A percentile compares a stretch with the other conserved stretches of the same genome.
phyloP scores from a whole-genome alignment of 2,329 filamentous ascomycete species.

The Fusarium sp. region DNA sequence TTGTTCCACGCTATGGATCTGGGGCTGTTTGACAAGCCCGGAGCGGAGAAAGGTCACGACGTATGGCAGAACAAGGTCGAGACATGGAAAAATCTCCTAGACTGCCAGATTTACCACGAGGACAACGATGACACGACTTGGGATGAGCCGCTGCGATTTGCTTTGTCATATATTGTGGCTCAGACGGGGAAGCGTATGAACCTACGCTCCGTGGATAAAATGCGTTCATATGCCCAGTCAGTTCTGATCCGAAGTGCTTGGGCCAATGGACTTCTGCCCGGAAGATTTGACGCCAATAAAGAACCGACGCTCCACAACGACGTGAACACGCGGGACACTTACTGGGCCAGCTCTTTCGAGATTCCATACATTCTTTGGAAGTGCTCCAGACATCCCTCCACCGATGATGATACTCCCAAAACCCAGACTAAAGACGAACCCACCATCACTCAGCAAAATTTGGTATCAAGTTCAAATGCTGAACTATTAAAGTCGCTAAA shows the following conservation, averaged over 20 bases:
- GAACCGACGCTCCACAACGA: background rate
- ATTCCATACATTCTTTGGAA: constrained; percentile 3
- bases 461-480: background rate
- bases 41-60: background rate
- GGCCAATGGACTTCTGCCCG: background rate
- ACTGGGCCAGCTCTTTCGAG: background rate
- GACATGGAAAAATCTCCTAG: background rate
- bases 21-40: background rate
- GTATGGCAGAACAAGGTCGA: background rate
- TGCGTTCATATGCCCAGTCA: background rate
- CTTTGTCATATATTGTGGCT: background rate
- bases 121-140: background rate
- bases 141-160: background rate
- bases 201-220: background rate
- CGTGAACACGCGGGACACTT: background rate
- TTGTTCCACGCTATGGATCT: background rate
- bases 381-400: background rate
- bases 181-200: background rate
- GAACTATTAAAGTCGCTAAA: background rate
- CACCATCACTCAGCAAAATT: too few species aligned
- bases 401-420: too few species aligned
- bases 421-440: background rate
- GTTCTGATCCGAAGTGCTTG: background rate
- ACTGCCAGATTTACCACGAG: background rate
- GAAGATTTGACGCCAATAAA: background rate